These are phyloP conservation scores for Fusarium beomiforme DNA, from an alignment of 2,329 filamentous ascomycete genomes.

Conservation along the genomic window DNA sequence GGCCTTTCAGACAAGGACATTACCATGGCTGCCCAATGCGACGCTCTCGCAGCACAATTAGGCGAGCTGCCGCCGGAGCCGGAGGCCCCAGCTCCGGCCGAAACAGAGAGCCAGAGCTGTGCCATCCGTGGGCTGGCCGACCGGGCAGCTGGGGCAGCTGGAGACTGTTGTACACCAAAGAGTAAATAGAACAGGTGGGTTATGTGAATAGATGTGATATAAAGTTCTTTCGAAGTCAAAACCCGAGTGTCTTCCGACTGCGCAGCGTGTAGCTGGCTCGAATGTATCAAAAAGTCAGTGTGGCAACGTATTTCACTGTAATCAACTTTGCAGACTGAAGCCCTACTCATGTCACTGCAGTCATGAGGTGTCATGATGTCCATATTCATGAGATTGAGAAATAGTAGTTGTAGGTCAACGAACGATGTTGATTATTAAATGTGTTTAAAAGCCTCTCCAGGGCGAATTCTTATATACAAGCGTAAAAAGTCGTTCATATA, in stretches of 20 bases:
- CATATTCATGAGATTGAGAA: neutral
- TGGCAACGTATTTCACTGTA: neutral
- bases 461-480: constrained; percentile 45
- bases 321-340: neutral
- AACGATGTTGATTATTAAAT: constrained; percentile 49
- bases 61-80: constrained; percentile 59
- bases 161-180: constrained; percentile 65
- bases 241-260: neutral
- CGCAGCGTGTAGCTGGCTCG: neutral
- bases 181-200: constrained; percentile 38
- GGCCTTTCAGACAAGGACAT: constrained; percentile 74
- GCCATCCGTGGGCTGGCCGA: constrained; percentile 58
- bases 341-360: neutral
- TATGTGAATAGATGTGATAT: neutral
- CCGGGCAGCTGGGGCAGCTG: constrained; percentile 55
- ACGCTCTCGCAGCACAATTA: constrained; percentile 65
- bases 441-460: constrained; percentile 44
- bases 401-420: constrained; percentile 20
- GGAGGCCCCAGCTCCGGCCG: constrained; percentile 30
- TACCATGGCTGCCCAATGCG: constrained; percentile 69
- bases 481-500: constrained; percentile 44
- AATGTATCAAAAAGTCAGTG: neutral
- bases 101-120: constrained; percentile 42
- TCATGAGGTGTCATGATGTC: neutral
- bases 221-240: neutral